Conservation (phyloP, 2,329 filamentous ascomycete genomes). For the Pseudogymnoascus sp. region DNA sequence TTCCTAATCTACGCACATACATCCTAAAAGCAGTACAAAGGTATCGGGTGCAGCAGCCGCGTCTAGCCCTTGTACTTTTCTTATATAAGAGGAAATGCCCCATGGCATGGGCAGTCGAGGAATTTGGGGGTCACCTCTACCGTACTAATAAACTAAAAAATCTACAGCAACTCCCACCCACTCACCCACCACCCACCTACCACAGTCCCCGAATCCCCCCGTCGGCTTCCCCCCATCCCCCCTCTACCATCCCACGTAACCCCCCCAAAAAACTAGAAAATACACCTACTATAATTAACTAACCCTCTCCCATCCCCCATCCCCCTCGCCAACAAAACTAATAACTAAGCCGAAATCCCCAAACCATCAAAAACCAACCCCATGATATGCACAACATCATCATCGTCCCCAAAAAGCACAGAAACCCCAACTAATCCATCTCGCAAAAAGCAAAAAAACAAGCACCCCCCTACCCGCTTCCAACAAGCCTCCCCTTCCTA, state of each 20-base stretch:
- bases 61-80: background rate
- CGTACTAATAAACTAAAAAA: too few species aligned
- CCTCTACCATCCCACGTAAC: background rate
- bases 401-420: background rate
- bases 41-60: conserved; percentile 1
- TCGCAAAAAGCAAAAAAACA: background rate
- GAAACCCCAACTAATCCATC: background rate
- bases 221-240: background rate
- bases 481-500: background rate
- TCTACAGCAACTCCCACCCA: background rate
- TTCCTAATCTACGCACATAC: background rate
- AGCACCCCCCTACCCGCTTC: background rate
- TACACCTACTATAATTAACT: background rate
- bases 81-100: background rate
- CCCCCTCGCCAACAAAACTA: background rate
- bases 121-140: background rate
- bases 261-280: background rate
- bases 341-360: background rate
- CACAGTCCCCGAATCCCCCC: background rate
- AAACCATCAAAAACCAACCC: background rate
- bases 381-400: background rate
- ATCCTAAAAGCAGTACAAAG: background rate
- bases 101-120: background rate
- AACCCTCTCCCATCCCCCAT: background rate
- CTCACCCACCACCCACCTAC: background rate